Evolutionary conservation across 1,284 basidiomycete species (phyloP).

Genomic region (Ganoderma lingzhi): DNA sequence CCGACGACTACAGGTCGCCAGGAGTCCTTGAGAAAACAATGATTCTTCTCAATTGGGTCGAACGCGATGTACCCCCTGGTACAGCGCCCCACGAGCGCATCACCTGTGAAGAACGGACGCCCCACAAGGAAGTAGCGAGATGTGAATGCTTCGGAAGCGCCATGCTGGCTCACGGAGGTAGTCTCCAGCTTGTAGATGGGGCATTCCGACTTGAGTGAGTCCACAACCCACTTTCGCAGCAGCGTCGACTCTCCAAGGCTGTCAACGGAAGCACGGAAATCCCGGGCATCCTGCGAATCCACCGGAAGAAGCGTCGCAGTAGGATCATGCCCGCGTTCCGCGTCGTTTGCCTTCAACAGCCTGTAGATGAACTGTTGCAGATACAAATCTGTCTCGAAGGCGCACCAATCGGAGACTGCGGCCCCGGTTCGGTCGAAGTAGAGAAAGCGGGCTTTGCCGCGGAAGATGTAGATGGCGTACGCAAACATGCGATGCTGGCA

Average conservation of each 20-base stretch:
- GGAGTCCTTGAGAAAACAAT: slow-evolving; percentile 20
- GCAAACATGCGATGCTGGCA: background rate
- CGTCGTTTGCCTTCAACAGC: slow-evolving; percentile 13
- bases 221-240: background rate
- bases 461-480: slow-evolving; percentile 10
- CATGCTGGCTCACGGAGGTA: background rate
- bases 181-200: slow-evolving; percentile 8
- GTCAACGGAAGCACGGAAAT: background rate
- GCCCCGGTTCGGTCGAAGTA: slow-evolving; percentile 18
- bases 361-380: slow-evolving; percentile 24
- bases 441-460: slow-evolving; percentile 10
- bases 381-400: background rate
- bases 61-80: slow-evolving; percentile 18
- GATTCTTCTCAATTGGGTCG: background rate
- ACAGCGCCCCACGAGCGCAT: slow-evolving; percentile 11
- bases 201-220: background rate
- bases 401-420: slow-evolving; percentile 19
- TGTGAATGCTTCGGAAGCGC: background rate
- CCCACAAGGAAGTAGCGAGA: slow-evolving; percentile 14
- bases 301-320: slow-evolving; percentile 4
- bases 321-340: slow-evolving; percentile 27
- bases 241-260: background rate
- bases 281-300: background rate
- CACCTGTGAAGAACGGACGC: slow-evolving; percentile 3
- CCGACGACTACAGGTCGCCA: slow-evolving; percentile 16